phyloP scores from a whole-genome alignment of 345 rosid species.

The Fremontodendron californicum region DNA sequence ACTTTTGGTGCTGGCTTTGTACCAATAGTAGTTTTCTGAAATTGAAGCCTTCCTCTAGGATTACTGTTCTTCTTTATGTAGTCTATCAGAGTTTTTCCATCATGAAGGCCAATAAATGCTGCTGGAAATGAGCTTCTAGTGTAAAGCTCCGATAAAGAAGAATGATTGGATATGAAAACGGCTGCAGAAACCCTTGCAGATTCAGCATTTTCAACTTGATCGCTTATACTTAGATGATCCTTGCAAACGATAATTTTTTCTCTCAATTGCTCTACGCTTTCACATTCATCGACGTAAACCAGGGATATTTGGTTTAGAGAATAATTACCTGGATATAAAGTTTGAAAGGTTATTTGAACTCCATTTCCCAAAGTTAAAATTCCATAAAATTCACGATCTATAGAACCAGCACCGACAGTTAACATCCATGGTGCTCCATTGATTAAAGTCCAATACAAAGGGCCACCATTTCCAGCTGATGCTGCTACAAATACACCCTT shows the following conservation, averaged over 20 bases:
- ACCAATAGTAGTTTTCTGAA: slow-evolving; percentile 33
- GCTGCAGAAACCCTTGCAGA: slow-evolving; percentile 12
- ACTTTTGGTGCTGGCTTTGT: slow-evolving; percentile 33
- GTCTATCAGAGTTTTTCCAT: slow-evolving; percentile 11
- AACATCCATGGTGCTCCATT: slow-evolving; percentile 48
- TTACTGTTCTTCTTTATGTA: slow-evolving; percentile 14
- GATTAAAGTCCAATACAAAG: slow-evolving; percentile 33
- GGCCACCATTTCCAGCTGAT: slow-evolving; percentile 55
- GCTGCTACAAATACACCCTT: slow-evolving; percentile 48
- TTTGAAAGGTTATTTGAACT: slow-evolving; percentile 18
- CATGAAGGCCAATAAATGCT: slow-evolving; percentile 24
- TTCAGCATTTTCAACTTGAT: slow-evolving; percentile 19
- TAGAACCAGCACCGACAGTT: slow-evolving; percentile 39
- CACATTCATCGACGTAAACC: slow-evolving; percentile 15
- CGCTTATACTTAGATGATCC: slow-evolving; percentile 13
- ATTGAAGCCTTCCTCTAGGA: slow-evolving; percentile 28
- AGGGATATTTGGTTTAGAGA: slow-evolving; percentile 25
- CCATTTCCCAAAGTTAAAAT: slow-evolving; percentile 35
- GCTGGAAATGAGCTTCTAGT: slow-evolving; percentile 23
- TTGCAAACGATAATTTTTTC: slow-evolving; percentile 35
- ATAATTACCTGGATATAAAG: slow-evolving; percentile 38
- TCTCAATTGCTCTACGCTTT: not conserved
- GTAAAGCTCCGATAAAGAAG: slow-evolving; percentile 1
- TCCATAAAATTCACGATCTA: slow-evolving; percentile 33
- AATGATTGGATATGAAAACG: slow-evolving; percentile 8